These are phyloP conservation scores for Trichoderma orchidacearum DNA, from an alignment of 495 filamentous ascomycete genomes.

Conservation along the genomic window DNA sequence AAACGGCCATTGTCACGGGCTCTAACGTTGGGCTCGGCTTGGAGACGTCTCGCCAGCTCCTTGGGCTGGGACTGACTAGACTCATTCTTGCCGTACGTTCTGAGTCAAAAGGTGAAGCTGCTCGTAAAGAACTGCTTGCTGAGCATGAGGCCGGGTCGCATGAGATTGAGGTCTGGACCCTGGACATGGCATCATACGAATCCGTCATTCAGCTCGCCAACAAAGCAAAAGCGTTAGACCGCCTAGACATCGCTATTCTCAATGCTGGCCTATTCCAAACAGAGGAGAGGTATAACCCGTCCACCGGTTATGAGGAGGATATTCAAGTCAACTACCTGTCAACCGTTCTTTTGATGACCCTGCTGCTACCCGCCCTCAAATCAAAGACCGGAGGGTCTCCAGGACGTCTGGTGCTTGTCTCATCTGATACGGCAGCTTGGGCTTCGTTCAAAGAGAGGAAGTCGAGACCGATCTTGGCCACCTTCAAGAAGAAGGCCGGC, in stretches of 20 bases:
- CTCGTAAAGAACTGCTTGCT: constrained; percentile 6
- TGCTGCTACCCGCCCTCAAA: constrained; percentile 28
- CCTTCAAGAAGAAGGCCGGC: constrained; percentile 16
- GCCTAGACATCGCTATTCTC: constrained; percentile 29
- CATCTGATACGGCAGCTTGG: constrained; percentile 11
- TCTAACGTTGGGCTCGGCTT: constrained; percentile 30
- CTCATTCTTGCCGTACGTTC: constrained; percentile 35
- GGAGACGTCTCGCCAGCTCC: constrained; percentile 29
- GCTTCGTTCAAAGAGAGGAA: constrained; percentile 12
- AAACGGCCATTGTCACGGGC: constrained; percentile 32
- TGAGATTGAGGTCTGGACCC: constrained; percentile 29
- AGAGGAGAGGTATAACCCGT: constrained; percentile 9
- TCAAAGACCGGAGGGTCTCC: constrained; percentile 9
- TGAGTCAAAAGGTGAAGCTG: constrained; percentile 19
- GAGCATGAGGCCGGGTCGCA: not conserved
- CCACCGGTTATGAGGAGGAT: constrained; percentile 25
- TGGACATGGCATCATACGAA: constrained; percentile 30
- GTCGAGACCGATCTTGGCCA: constrained; percentile 16
- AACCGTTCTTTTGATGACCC: constrained; percentile 25
- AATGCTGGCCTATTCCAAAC: constrained; percentile 26
- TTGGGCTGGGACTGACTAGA: constrained; percentile 22
- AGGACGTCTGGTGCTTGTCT: constrained; percentile 19
- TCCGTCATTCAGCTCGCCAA: constrained; percentile 24
- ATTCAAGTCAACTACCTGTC: constrained; percentile 27
- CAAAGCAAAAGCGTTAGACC: constrained; percentile 14